phyloP scores from a whole-genome alignment of 768 basidiomycete species.

The Calocera cornea region DNA sequence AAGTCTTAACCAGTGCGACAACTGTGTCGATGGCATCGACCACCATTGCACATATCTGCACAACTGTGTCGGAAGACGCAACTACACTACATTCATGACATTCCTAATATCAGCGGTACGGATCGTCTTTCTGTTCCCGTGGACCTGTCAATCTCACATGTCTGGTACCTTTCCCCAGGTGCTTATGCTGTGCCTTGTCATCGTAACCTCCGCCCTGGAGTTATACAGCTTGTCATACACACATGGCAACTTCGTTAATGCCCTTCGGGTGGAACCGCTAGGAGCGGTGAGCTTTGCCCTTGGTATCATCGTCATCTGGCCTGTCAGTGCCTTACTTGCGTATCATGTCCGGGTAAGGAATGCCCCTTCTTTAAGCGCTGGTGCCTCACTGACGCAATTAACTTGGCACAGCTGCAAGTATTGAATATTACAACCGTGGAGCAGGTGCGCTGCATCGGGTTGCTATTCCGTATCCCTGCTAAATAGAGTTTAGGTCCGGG shows the following conservation, averaged over 20 bases:
- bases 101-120: constrained; percentile 66
- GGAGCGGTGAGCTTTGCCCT: constrained; percentile 71
- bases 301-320: constrained; percentile 64
- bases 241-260: constrained; percentile 35
- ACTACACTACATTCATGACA: constrained; percentile 86
- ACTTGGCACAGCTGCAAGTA: constrained; percentile 45
- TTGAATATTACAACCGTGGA: constrained; percentile 93
- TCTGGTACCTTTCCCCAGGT: constrained; percentile 34
- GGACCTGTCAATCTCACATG: neutral
- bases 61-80: constrained; percentile 88
- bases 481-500: constrained; percentile 49
- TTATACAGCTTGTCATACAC: constrained; percentile 51
- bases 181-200: constrained; percentile 58
- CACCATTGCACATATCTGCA: constrained; percentile 89
- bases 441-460: constrained; percentile 42
- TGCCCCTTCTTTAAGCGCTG: constrained; percentile 1
- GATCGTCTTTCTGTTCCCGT: constrained; percentile 12
- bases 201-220: constrained; percentile 73
- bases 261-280: constrained; percentile 44
- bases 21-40: constrained; percentile 92
- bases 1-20: constrained; percentile 57
- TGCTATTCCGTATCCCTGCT: constrained; percentile 13
- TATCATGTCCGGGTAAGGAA: constrained; percentile 76
- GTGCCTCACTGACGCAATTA: constrained; percentile 8
- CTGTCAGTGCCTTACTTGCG: constrained; percentile 58